These are phyloP conservation scores for Globisporangium abappressorium DNA, from an alignment of 352 stramenopile genomes.

Conservation along the genomic window DNA sequence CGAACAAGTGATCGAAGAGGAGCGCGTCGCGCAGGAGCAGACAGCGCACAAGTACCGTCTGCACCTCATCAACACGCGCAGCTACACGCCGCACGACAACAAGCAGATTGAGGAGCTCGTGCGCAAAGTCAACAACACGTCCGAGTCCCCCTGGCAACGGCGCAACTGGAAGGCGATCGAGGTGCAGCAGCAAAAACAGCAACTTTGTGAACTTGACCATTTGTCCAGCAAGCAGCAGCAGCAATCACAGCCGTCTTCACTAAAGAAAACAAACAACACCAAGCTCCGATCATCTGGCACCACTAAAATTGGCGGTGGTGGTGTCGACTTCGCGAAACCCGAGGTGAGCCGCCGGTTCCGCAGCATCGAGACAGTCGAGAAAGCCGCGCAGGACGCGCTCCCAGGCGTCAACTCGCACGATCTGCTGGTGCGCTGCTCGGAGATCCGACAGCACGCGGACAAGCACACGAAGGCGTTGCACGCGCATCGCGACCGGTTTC, in stretches of 20 bases:
- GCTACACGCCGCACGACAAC: slow-evolving; percentile 20
- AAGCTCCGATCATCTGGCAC: not conserved
- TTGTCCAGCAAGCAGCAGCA: not conserved
- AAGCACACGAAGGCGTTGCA: slow-evolving; percentile 39
- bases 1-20: slow-evolving; percentile 61
- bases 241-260: not conserved
- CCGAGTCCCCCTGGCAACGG: slow-evolving; percentile 63
- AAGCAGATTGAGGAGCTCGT: slow-evolving; percentile 20
- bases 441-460: slow-evolving; percentile 59
- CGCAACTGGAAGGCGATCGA: slow-evolving; percentile 56
- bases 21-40: slow-evolving; percentile 55
- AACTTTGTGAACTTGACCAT: not conserved
- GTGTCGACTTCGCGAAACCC: not conserved
- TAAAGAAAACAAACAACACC: not conserved
- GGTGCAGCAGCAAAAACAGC: slow-evolving; percentile 13
- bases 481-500: slow-evolving; percentile 48
- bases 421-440: slow-evolving; percentile 56
- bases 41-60: slow-evolving; percentile 57
- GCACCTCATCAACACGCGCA: slow-evolving; percentile 35
- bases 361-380: slow-evolving; percentile 65
- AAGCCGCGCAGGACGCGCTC: slow-evolving; percentile 43
- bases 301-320: not conserved
- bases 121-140: slow-evolving; percentile 19
- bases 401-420: slow-evolving; percentile 65
- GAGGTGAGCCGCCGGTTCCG: slow-evolving; percentile 23